These are phyloP conservation scores for Polyporus tsugae DNA, from an alignment of 1,284 basidiomycete species.

Conservation along the genomic window DNA sequence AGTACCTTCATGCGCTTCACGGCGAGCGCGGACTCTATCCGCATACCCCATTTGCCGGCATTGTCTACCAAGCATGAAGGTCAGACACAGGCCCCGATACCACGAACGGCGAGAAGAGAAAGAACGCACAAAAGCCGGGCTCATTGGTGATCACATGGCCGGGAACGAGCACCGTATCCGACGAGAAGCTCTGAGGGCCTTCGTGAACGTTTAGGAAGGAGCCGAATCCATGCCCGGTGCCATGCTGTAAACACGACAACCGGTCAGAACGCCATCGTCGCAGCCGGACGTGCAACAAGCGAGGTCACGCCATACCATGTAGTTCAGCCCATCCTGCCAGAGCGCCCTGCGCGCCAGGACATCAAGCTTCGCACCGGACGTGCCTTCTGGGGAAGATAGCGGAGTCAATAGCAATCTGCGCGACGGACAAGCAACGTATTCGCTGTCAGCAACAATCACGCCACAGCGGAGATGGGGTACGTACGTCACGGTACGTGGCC, in stretches of 20 bases:
- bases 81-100: neutral
- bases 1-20: slow-evolving; percentile 74
- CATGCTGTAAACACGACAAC: slow-evolving; percentile 60
- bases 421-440: slow-evolving; percentile 23
- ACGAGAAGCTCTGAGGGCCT: slow-evolving; percentile 78
- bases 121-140: slow-evolving; percentile 79
- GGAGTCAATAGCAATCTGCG: slow-evolving; percentile 88
- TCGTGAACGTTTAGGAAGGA: slow-evolving; percentile 85
- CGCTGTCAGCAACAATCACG: slow-evolving; percentile 11
- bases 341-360: slow-evolving; percentile 86
- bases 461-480: slow-evolving; percentile 42
- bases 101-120: slow-evolving; percentile 6
- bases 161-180: slow-evolving; percentile 69
- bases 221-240: slow-evolving; percentile 86
- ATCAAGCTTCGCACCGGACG: slow-evolving; percentile 83
- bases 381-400: slow-evolving; percentile 92
- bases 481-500: slow-evolving; percentile 94
- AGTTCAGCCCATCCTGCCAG: slow-evolving; percentile 92
- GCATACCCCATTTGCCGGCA: slow-evolving; percentile 87
- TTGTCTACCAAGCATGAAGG: slow-evolving; percentile 59
- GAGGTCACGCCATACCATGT: slow-evolving; percentile 53
- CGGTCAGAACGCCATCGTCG: slow-evolving; percentile 12
- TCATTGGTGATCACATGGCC: slow-evolving; percentile 92
- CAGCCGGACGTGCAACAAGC: neutral
- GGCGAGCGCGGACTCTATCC: slow-evolving; percentile 86